Base-by-base conservation (phyloP, 306 rosid genomes). In the Lathyrus tuberosus region DNA sequence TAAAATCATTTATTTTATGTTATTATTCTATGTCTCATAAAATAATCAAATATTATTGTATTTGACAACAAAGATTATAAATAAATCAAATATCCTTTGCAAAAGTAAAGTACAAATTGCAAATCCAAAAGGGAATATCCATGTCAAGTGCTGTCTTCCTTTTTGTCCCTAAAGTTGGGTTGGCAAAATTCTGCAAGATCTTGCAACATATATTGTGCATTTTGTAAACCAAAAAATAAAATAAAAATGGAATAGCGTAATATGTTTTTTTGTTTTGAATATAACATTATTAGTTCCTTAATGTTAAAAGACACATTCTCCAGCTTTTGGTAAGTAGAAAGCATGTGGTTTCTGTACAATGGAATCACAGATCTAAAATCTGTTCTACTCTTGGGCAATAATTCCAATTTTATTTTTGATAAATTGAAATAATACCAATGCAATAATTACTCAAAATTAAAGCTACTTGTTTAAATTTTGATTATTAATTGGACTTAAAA, bases 341-440 rank as follows among this genome's bases (percentile, higher is more conserved):
- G 79, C 93, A 89, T 82, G 91, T 87, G 92, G 76, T 56, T 80
- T 78, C 81, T 83, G 78, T 70, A 30, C 28, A 75, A 60, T 82
- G 81, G 82, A 81, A 75, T 89, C 90, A 79, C 43, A 76, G 81
- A 81, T 83, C 83, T 82, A 79, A 81, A 70, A 35, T 35, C 40
- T 7, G 40, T 78, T 63, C 78, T 73, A 64, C 80, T 72, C 79
- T 77, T 52, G 46, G 72, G 56, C 16, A 28, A 13, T 56, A 26
- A 28, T 56, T 56, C 11, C 40, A 56, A 56, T 28, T 26, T 56
- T 26, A 56, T 26, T 28, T 26, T 56, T 56, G 40, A 56, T 13
- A 57, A 67, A 24, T 84, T 75, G 78, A 54, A 65, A 68, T 43
- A 69, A 38, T 81, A 78, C 54, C 11, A 71, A 44, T 63, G 26